These are phyloP conservation scores for Fraxinus greggii DNA, from an alignment of 305 asterid species.

Conservation along the genomic window DNA sequence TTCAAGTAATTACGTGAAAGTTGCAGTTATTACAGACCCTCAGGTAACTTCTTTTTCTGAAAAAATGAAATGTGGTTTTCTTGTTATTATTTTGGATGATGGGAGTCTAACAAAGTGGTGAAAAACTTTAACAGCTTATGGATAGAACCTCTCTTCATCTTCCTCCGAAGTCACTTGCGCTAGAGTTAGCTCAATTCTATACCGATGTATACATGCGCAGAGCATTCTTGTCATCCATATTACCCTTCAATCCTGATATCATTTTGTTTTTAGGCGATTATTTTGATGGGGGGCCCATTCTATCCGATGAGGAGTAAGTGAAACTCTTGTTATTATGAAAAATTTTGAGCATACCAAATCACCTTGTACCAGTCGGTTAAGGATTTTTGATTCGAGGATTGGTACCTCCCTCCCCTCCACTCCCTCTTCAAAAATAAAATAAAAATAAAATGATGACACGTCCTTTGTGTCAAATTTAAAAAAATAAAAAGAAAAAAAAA, in stretches of 20 bases:
- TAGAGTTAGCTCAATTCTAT: slow-evolving; percentile 84
- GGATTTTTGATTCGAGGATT: not conserved
- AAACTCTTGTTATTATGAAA: not conserved
- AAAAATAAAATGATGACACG: not conserved
- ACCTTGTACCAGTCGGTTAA: not conserved
- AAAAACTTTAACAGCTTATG: slow-evolving; percentile 63
- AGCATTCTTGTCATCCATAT: slow-evolving; percentile 72
- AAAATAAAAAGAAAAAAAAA: not conserved
- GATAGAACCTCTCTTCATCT: slow-evolving; percentile 81
- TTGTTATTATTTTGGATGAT: not conserved
- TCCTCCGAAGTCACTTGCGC: slow-evolving; percentile 69
- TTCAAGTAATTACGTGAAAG: slow-evolving; percentile 56
- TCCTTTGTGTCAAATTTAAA: not conserved
- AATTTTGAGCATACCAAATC: not conserved
- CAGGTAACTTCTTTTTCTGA: slow-evolving; percentile 54
- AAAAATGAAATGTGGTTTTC: slow-evolving; percentile 2
- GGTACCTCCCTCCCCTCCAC: not conserved
- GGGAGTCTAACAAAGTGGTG: not conserved
- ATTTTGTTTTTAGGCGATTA: slow-evolving; percentile 90
- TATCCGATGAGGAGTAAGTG: slow-evolving; percentile 89
- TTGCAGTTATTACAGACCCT: slow-evolving; percentile 87
- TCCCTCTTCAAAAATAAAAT: not conserved
- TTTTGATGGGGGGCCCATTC: slow-evolving; percentile 72
- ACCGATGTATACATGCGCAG: slow-evolving; percentile 93
- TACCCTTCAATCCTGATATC: slow-evolving; percentile 80